phyloP scores from a whole-genome alignment of 1,284 basidiomycete genomes.

The Cutaneotrichosporon sp. region DNA sequence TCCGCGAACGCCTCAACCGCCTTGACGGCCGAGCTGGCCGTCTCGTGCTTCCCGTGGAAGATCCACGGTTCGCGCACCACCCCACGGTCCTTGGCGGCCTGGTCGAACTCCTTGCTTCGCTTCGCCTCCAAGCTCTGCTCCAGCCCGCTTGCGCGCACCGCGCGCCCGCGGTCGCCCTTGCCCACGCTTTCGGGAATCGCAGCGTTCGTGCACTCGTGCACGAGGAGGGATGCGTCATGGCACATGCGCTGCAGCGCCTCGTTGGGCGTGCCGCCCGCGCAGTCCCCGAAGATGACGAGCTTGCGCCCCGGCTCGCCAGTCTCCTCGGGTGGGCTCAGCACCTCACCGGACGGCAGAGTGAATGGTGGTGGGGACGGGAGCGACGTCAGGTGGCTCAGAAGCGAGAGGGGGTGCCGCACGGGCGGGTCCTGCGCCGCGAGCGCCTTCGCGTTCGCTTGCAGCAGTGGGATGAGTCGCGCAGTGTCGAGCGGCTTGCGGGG shows the following conservation, averaged over 20 bases:
- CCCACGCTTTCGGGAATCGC: slow-evolving; percentile 62
- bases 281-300: slow-evolving; percentile 51
- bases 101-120: slow-evolving; percentile 34
- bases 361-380: slow-evolving; percentile 61
- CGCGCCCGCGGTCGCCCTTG: slow-evolving; percentile 41
- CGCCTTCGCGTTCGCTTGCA: slow-evolving; percentile 54
- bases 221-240: slow-evolving; percentile 42
- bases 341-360: slow-evolving; percentile 72
- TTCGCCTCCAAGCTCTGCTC: slow-evolving; percentile 47
- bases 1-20: slow-evolving; percentile 51
- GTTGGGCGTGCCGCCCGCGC: slow-evolving; percentile 48
- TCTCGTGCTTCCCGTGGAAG: slow-evolving; percentile 18
- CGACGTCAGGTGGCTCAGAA: slow-evolving; percentile 67
- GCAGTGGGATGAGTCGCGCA: slow-evolving; percentile 44
- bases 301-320: slow-evolving; percentile 56
- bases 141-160: slow-evolving; percentile 37
- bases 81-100: slow-evolving; percentile 26
- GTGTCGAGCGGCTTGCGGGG: slow-evolving; percentile 52
- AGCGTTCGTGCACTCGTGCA: slow-evolving; percentile 83
- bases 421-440: slow-evolving; percentile 59
- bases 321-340: slow-evolving; percentile 66
- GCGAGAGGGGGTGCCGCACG: slow-evolving; percentile 69
- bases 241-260: slow-evolving; percentile 39
- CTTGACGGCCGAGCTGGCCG: slow-evolving; percentile 53
- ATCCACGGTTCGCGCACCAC: slow-evolving; percentile 20